Evolutionary conservation across 345 rosid species (phyloP), one percentile per base, ranked within the genome.

Genomic region (Mercurialis annua): DNA sequence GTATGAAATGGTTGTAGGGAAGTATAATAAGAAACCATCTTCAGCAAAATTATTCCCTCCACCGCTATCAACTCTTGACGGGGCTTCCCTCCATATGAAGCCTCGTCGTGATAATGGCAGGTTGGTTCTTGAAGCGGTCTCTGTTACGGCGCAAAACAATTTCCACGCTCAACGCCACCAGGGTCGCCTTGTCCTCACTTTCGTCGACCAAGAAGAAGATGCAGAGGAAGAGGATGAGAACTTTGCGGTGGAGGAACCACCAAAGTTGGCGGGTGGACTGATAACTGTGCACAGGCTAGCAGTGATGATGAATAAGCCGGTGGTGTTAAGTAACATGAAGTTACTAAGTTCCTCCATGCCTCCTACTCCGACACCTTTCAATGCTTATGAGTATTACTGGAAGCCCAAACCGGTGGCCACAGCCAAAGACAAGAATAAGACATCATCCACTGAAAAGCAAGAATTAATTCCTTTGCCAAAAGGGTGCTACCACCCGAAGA

Each of bases 111-210:
- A 88, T 50, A 86, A 90, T 59, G 99, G 99, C 0, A 80, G 97
- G 12, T 65, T 95, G 82, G 94, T 95, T 71, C 87, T 95, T 49
- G 92, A 95, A 74, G 98, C 96, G 26, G 88, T 92, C 68, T 86
- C 93, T 29, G 77, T 87, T 77, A 80, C 93, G n/a, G 68, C 87
- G 2, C 83, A 83, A 65, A 84, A 76, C 76, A 89, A 83, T 54
- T 92, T 95, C 85, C 75, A 58, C 3, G 96, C 90, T 29, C 83
- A 79, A 58, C 92, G 99, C n/a, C 82, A 85, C 51, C 79, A 85
- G 56, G 99, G 98, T 49, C 97, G 98, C 55, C 97, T 95, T 58
- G 85, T 92, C 18, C 97, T 95, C 53, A 81, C 92, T n/a, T 85
- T 94, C 20, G 65, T 66, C 68, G 34, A 55, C 15, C 43, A 56